Conservation (phyloP, 192 early-diverging fungal genomes). For the Rhizoclosmatium sp. region DNA sequence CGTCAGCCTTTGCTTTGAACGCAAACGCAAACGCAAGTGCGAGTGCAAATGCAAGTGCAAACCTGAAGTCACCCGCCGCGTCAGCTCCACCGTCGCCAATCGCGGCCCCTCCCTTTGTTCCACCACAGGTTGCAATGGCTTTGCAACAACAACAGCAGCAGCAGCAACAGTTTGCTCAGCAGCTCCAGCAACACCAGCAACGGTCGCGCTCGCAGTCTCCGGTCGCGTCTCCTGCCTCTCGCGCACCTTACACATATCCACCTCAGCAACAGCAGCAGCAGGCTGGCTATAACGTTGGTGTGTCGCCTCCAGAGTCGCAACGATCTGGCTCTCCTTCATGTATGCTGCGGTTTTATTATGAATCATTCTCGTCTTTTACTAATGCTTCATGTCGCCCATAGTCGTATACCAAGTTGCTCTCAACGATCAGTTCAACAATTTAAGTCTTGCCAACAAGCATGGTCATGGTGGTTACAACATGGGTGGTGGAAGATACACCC, state of each 20-base stretch:
- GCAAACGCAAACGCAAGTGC: background rate
- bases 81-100: background rate
- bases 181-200: background rate
- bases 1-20: background rate
- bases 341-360: background rate
- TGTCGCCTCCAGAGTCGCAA: background rate
- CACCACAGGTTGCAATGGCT: background rate
- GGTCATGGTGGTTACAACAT: background rate
- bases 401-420: background rate
- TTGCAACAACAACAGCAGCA: background rate
- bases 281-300: background rate
- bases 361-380: constrained; percentile 1
- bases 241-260: background rate
- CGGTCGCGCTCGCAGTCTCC: constrained; percentile 10
- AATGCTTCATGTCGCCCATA: background rate
- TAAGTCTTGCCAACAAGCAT: background rate
- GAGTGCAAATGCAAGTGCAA: background rate
- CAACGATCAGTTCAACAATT: background rate
- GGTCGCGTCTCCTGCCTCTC: background rate
- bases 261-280: background rate
- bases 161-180: background rate
- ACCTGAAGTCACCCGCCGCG: background rate
- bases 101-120: background rate
- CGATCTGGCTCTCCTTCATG: background rate
- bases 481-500: constrained; percentile 17